Evolutionary conservation across 2,329 filamentous ascomycete species (phyloP), one percentile per base, ranked within the genome.

Genomic region (Venturiaceae sp.): DNA sequence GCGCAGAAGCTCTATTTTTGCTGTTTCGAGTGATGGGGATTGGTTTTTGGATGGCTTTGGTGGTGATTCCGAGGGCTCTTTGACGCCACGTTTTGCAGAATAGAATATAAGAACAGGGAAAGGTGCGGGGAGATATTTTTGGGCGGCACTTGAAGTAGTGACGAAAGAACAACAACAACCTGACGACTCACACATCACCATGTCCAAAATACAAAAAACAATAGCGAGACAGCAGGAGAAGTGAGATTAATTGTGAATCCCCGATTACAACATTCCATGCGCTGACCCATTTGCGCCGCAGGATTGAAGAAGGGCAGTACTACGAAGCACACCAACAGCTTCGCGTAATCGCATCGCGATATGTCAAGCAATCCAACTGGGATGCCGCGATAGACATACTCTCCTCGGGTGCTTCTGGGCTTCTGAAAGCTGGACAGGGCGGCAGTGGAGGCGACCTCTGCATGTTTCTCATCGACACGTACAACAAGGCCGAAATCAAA

Each of bases 261-360:
- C n/a, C n/a, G n/a, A 44, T 34, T 36, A 57, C 16, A 30, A 57
- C 37, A 36, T 1, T 37, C 36, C 61, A 53, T 59, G 37, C 34
- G 60, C 66, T 60, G 62, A 36, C n/a, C n/a, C 14, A 44, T 47
- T 34, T 30, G 65, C 67, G 61, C 58, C 47, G 36, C 66, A 89
- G 90, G 74, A 96, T 96, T 73, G 80, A 84, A 64, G 90, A 95
- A 73, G 92, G 92, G 68, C 87, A 94, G 71, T 96, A 84, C 80
- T 99, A 99, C 78, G 94, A 99, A 81, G 94, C 94, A 60, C 92
- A 97, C 76, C 94, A 99, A 74, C 94, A 99, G 78, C 90, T 96
- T 64, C 90, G 94, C 62, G 92, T 96, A 58, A 92, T 96, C 65
- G 92, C 92, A 61, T 87, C 90, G 39, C 91, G 95, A 60, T 95